Percentiles rank a stretch among this genome's conserved stretches.
phyloP scores from a whole-genome alignment of 176 grass and related monocot genomes.

The Oryza meyeriana region DNA sequence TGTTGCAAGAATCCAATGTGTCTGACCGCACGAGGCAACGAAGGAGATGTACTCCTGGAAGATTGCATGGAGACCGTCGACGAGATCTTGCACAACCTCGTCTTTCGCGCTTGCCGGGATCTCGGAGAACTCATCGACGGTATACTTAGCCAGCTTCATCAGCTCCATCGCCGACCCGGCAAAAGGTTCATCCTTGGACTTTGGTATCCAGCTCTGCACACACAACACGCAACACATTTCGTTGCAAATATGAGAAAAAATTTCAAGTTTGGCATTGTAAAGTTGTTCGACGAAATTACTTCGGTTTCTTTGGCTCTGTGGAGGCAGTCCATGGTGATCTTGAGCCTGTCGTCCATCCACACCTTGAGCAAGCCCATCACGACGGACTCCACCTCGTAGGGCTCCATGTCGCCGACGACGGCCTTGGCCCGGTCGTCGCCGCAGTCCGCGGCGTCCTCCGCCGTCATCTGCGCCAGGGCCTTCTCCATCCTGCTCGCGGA shows the following conservation, averaged over 20 bases:
- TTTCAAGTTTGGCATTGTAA: background rate
- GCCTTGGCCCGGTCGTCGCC: slow-evolving; percentile 56
- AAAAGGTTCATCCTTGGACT: slow-evolving; percentile 70
- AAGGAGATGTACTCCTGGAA: slow-evolving; percentile 80
- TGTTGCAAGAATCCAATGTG: background rate
- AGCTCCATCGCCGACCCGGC: slow-evolving; percentile 70
- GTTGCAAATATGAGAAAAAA: background rate
- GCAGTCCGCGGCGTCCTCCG: slow-evolving; percentile 64
- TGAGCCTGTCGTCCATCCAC: slow-evolving; percentile 88
- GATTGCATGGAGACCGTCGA: slow-evolving; percentile 58
- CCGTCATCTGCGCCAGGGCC: slow-evolving; percentile 70
- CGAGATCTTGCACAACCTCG: slow-evolving; percentile 73
- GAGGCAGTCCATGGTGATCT: slow-evolving; percentile 61
- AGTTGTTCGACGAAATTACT: slow-evolving; percentile 26
- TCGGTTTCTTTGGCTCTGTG: slow-evolving; percentile 83
- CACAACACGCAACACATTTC: background rate
- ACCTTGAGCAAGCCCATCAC: slow-evolving; percentile 72
- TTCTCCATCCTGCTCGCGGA: slow-evolving; percentile 75
- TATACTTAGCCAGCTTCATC: slow-evolving; percentile 65
- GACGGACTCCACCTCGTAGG: slow-evolving; percentile 80
- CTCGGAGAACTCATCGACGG: slow-evolving; percentile 80
- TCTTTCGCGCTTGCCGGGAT: slow-evolving; percentile 73
- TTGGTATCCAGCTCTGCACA: slow-evolving; percentile 84
- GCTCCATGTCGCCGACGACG: slow-evolving; percentile 74
- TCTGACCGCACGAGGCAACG: slow-evolving; percentile 74